Conservation (phyloP, 306 rosid species). For the Astragalus membranaceus region DNA sequence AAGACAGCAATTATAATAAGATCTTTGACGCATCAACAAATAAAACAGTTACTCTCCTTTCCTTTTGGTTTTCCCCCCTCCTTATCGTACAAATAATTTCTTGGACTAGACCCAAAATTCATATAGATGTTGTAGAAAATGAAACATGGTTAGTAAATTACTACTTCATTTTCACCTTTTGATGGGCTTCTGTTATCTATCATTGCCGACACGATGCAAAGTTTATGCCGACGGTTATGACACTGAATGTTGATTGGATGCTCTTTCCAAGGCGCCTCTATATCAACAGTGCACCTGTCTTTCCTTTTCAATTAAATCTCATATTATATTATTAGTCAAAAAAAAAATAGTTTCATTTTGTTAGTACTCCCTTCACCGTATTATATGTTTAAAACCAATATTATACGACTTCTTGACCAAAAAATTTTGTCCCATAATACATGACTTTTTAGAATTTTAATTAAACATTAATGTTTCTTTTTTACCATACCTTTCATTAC, state of each 20-base stretch:
- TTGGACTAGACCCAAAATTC: conserved; percentile 14
- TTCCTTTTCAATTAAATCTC: background rate
- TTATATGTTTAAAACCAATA: no score
- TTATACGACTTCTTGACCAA: no score
- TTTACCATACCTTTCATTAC: no score
- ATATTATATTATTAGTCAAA: background rate
- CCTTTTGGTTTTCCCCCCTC: background rate
- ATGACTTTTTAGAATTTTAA: no score
- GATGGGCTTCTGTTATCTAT: background rate
- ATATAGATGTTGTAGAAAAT: conserved; percentile 5
- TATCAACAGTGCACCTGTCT: conserved; percentile 11
- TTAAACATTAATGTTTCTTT: no score
- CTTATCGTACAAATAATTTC: background rate
- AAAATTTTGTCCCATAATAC: no score
- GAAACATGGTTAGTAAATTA: conserved; percentile 6
- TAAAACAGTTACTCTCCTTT: conserved; percentile 5
- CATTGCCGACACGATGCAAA: conserved; percentile 45
- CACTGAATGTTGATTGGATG: conserved; percentile 33
- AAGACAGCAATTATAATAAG: conserved; percentile 12
- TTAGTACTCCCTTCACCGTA: no score
- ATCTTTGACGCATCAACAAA: background rate
- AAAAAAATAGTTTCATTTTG: no score
- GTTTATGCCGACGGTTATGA: conserved; percentile 44
- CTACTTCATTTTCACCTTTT: conserved; percentile 15
- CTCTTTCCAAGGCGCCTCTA: conserved; percentile 32